phyloP scores from a whole-genome alignment of 2,329 filamentous ascomycete species.

The Zymoseptoria brevis region DNA sequence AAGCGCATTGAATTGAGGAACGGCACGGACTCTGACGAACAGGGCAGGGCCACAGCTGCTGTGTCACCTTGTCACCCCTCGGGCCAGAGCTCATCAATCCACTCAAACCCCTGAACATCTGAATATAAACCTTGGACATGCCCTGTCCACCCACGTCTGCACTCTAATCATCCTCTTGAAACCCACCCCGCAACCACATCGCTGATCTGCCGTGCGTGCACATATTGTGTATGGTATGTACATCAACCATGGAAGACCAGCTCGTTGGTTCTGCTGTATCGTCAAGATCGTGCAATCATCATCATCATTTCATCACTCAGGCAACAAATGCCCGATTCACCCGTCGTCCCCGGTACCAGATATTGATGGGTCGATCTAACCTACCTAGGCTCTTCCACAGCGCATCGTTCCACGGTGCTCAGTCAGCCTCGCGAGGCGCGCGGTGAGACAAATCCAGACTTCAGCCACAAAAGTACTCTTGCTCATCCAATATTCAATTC shows the following conservation, averaged over 20 bases:
- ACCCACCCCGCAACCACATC: background rate
- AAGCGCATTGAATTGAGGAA: background rate
- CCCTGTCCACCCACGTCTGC: background rate
- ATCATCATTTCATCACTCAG: background rate
- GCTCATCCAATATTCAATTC: background rate
- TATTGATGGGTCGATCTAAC: background rate
- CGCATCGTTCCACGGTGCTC: background rate
- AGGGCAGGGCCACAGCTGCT: background rate
- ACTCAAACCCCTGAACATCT: background rate
- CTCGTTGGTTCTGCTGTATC: background rate
- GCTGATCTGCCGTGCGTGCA: background rate
- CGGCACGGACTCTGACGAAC: background rate
- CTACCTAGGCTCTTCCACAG: background rate
- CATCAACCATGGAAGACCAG: background rate
- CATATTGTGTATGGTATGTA: background rate
- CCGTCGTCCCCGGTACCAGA: background rate
- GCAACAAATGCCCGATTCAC: background rate
- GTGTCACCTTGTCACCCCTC: background rate
- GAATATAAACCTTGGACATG: background rate
- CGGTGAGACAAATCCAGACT: background rate
- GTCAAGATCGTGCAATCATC: background rate
- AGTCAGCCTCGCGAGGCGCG: background rate
- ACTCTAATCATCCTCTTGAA: background rate
- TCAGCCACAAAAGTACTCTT: background rate
- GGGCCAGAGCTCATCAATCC: background rate